Evolutionary conservation across 495 filamentous ascomycete genomes (phyloP), one percentile per base, ranked within the genome.

Genomic region (Aspergillus sclerotiicarbonarius): DNA sequence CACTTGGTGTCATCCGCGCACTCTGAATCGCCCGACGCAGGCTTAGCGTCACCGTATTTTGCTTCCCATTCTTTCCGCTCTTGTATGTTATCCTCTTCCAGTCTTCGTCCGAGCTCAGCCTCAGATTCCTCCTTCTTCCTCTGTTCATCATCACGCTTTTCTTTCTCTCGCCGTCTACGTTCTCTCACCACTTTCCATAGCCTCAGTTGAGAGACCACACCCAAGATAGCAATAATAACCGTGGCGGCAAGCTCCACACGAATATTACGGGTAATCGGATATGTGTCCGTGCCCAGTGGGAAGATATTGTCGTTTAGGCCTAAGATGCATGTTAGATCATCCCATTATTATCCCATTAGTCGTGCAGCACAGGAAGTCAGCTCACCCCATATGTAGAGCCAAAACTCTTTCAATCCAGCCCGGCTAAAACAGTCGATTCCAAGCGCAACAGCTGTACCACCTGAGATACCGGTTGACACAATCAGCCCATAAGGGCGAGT

Each of bases 351-450:
- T n/a, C n/a, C n/a, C n/a, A n/a, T n/a, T n/a, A n/a, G n/a, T n/a
- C n/a, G n/a, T n/a, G n/a, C n/a, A n/a, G n/a, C n/a, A n/a, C n/a
- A n/a, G n/a, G n/a, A 6, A 51, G 16, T 12, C 16, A 16, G 55
- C 83, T 74, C 71, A 88, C 86, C 79, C 93, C 93, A 98, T 32
- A 96, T 83, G 67, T 96, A 98, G 9, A 91, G 80, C 93, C 93
- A 98, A 58, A 97, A 97, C 67, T 97, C 93, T 67, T 94, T 96
- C 62, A 96, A 72, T 0, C 93, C 93, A 12, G 92, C 93, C 50
- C 86, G 78, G 63, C 87, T 92, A 64, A 91, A 95, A 69, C 92
- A 96, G 68, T 98, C 93, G 53, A 98, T 89, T 7, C 93, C 93
- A 7, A 98, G 70, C 7, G 94, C 79, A 0, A 87, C 73, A 4